These are phyloP conservation scores for Debaryomyces prosopidis DNA, from an alignment of 805 yeast species.

Conservation along the genomic window DNA sequence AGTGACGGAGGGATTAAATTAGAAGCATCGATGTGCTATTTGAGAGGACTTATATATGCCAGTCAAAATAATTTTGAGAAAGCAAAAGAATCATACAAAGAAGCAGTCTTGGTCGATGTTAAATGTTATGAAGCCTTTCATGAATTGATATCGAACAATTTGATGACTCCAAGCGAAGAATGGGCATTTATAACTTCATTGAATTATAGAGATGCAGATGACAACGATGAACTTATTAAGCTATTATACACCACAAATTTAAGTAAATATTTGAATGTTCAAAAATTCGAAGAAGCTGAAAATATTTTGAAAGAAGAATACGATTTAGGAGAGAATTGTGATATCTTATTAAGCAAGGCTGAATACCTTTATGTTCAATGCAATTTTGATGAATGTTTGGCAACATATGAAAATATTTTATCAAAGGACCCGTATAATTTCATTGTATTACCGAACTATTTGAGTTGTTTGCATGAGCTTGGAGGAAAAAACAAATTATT, in stretches of 20 bases:
- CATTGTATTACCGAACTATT: slow-evolving; percentile 70
- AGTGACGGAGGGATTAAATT: slow-evolving; percentile 83
- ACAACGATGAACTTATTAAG: slow-evolving; percentile 77
- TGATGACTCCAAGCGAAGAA: slow-evolving; percentile 82
- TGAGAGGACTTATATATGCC: slow-evolving; percentile 81
- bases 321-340: slow-evolving; percentile 66
- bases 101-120: slow-evolving; percentile 83
- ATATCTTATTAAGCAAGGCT: slow-evolving; percentile 66
- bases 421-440: slow-evolving; percentile 70
- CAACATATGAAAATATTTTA: slow-evolving; percentile 63
- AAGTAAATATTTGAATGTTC: slow-evolving; percentile 67
- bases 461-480: slow-evolving; percentile 82
- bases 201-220: slow-evolving; percentile 72
- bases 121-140: slow-evolving; percentile 93
- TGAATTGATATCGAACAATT: slow-evolving; percentile 67
- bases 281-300: slow-evolving; percentile 64
- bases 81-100: slow-evolving; percentile 85
- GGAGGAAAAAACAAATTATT: slow-evolving; percentile 82
- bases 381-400: slow-evolving; percentile 72
- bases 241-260: slow-evolving; percentile 73
- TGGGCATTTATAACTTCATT: slow-evolving; percentile 72
- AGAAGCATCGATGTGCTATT: slow-evolving; percentile 82
- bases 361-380: slow-evolving; percentile 75
- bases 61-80: slow-evolving; percentile 79
- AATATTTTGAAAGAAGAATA: slow-evolving; percentile 68